Evolutionary conservation across 352 stramenopile genomes (phyloP).

Genomic region (Phytophthora lateralis): DNA sequence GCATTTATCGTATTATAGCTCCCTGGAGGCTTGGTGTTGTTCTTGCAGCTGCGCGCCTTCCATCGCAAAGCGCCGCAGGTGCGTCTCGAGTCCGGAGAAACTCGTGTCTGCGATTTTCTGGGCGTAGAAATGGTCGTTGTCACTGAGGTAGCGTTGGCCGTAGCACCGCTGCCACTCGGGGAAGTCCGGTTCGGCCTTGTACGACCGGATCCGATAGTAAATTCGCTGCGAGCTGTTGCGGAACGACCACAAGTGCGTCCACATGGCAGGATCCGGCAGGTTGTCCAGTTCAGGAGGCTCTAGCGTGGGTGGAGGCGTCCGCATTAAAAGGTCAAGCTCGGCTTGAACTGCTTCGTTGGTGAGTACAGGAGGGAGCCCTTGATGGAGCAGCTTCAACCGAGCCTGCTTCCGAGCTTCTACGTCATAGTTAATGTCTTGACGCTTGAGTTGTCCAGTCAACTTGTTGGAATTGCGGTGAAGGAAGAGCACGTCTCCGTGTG

Average conservation of each 20-base stretch:
- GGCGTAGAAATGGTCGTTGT: constrained; percentile 41
- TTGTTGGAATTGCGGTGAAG: constrained; percentile 61
- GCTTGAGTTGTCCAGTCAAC: constrained; percentile 28
- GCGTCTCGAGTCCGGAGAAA: constrained; percentile 38
- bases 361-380: constrained; percentile 9
- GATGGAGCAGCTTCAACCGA: constrained; percentile 19
- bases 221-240: constrained; percentile 40
- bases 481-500: constrained; percentile 42
- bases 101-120: constrained; percentile 32
- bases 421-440: constrained; percentile 28
- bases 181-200: constrained; percentile 41
- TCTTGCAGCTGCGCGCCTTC: constrained; percentile 35
- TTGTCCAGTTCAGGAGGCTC: constrained; percentile 28
- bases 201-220: constrained; percentile 62
- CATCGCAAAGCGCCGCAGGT: constrained; percentile 36
- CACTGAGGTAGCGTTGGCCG: constrained; percentile 38
- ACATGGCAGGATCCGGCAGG: constrained; percentile 54
- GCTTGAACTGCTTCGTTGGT: constrained; percentile 19
- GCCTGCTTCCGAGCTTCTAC: constrained; percentile 28
- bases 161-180: constrained; percentile 62
- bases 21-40: constrained; percentile 8
- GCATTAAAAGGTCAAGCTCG: constrained; percentile 18
- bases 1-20: no score
- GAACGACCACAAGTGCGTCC: constrained; percentile 70
- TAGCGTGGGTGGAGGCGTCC: constrained; percentile 23